Evolutionary conservation across 164 flowering plant species (phyloP).

Genomic region (Paratinospora sagittata): DNA sequence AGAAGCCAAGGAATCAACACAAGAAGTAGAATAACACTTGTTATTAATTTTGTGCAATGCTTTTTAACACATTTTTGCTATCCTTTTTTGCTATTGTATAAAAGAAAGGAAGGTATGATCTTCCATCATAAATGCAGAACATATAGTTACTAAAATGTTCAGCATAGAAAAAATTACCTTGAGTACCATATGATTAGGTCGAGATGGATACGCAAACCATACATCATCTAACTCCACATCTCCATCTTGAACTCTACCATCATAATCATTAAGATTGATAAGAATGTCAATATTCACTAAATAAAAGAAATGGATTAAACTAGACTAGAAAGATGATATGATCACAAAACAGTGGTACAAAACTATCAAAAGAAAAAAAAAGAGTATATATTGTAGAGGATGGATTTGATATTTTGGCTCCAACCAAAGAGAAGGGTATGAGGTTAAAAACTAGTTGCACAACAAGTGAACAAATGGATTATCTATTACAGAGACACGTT

Average conservation of each 20-base stretch:
- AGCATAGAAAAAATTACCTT: conserved; percentile 47
- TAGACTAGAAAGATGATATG: neutral
- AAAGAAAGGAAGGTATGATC: neutral
- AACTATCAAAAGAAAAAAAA: neutral
- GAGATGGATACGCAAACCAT: conserved; percentile 98
- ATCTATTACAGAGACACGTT: no score
- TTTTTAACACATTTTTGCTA: no score
- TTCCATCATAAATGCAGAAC: neutral
- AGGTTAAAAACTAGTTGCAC: neutral
- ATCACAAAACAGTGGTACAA: neutral
- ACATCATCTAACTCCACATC: conserved; percentile 88
- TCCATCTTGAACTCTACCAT: conserved; percentile 64
- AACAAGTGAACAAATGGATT: no score
- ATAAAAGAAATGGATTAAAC: neutral
- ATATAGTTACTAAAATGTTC: neutral
- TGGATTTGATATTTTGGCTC: neutral
- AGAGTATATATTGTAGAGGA: neutral
- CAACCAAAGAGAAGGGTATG: neutral
- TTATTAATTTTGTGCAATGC: no score
- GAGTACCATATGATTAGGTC: conserved; percentile 79
- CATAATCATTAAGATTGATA: conserved; percentile 4
- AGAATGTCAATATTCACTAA: neutral
- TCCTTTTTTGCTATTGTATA: neutral
- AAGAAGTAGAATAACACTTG: no score
- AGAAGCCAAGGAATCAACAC: no score